phyloP scores from a whole-genome alignment of 2,329 filamentous ascomycete species.

The Trichoderma asperellum region DNA sequence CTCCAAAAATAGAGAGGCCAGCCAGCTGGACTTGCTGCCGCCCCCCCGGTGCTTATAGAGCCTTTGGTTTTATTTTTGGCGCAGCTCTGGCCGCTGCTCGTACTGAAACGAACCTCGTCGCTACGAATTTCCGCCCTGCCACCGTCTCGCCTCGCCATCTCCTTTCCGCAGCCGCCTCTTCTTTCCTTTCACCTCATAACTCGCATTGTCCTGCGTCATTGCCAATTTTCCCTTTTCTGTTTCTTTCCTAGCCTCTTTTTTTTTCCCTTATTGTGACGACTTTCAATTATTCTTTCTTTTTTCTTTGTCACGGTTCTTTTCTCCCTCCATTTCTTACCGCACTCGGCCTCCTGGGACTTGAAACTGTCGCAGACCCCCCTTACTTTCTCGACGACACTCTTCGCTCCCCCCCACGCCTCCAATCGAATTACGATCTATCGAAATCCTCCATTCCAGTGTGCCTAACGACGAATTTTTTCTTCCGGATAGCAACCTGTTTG shows the following conservation, averaged over 20 bases:
- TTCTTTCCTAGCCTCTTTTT: not conserved
- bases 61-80: slow-evolving; percentile 21
- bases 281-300: not conserved
- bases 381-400: slow-evolving; percentile 19
- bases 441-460: slow-evolving; percentile 25
- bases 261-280: slow-evolving; percentile 3
- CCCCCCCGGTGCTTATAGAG: slow-evolving; percentile 5
- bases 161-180: slow-evolving; percentile 16
- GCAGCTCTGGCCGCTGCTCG: slow-evolving; percentile 9
- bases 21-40: slow-evolving; percentile 6
- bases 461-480: slow-evolving; percentile 10
- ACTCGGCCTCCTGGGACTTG: slow-evolving; percentile 14
- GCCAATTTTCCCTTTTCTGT: not conserved
- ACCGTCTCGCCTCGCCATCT: slow-evolving; percentile 18
- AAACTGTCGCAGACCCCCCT: slow-evolving; percentile 27
- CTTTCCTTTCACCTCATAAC: slow-evolving; percentile 10
- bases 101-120: slow-evolving; percentile 25
- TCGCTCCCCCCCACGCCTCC: slow-evolving; percentile 14
- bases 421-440: slow-evolving; percentile 18
- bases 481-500: slow-evolving; percentile 9
- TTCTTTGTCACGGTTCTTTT: slow-evolving; percentile 4
- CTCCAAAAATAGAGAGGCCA: not conserved
- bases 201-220: slow-evolving; percentile 1
- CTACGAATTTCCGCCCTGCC: slow-evolving; percentile 11
- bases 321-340: slow-evolving; percentile 1